Base-by-base conservation (phyloP, 139 green algal genomes). In the Tetradesmus obliquus region DNA sequence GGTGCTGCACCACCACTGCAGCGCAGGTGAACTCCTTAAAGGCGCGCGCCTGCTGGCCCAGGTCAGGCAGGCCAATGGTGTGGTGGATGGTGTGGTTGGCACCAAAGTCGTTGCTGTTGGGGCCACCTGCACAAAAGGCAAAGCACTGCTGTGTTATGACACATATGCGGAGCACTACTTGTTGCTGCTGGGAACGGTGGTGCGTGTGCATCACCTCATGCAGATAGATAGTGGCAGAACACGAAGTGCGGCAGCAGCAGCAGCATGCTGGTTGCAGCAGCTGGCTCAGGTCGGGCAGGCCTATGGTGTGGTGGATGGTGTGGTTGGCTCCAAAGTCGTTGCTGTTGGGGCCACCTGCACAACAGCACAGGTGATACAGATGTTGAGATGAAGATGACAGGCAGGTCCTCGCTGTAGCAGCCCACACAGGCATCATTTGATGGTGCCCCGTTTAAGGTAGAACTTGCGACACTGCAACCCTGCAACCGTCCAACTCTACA, bases 231-330 rank as follows among this genome's bases (percentile, higher is more conserved):
- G 20, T 79, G 17, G 71, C 71, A 79, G 71, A 24, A 45, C 32
- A 45, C 0, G 9, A 79, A 24, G 71, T 79, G 17, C 19, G 10
- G 12, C 22, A 9, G 20, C 22, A 45, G 7, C 22, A 81, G 72
- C 72, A 81, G n/a, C 72, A 20, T 12, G 62, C 62, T 72, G 62
- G 13, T 2, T 20, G 55, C 45, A 94, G 79, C 86, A 79, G 93
- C 92, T 97, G 95, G n/a, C 90, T 89, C 91, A 96, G 96, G 81
- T 97, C 94, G 8, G 91, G 13, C n/a, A n/a, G 17, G 55, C 95
- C 95, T n/a, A 96, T 96, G 53, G 96, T 98, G 95, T 98, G 96
- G 90, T 97, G 96, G 80, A 98, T 91, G 7, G 97, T 91, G 82
- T 93, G 95, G 92, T 96, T 97, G 72, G 92, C 91, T 55, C 91